Conservation (phyloP, 441 rosid species). For the Biscutella auriculata region DNA sequence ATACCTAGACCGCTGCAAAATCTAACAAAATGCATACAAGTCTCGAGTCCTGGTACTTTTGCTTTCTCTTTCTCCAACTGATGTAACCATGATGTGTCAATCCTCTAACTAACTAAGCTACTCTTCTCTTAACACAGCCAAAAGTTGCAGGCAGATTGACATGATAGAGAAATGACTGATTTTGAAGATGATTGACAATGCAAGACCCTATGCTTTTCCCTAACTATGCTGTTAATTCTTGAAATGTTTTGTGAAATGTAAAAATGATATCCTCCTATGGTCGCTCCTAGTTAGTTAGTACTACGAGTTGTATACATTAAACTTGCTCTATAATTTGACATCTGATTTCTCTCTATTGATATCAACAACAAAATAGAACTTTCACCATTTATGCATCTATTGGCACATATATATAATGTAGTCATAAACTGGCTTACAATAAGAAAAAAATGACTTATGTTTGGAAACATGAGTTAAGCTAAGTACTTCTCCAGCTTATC, state of each 20-base stretch:
- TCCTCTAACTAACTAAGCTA: background rate
- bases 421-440: conserved; percentile 6
- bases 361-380: conserved; percentile 9
- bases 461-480: conserved; percentile 33
- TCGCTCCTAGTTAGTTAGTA: background rate
- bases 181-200: conserved; percentile 21
- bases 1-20: conserved; percentile 32
- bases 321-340: background rate
- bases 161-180: conserved; percentile 8
- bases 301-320: background rate
- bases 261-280: background rate
- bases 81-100: background rate
- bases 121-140: conserved; percentile 31
- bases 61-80: background rate
- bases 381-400: conserved; percentile 14
- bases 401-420: background rate
- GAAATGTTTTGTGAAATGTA: conserved; percentile 3
- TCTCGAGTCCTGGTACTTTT: conserved; percentile 46
- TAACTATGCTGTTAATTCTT: conserved; percentile 8
- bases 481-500: conserved; percentile 83
- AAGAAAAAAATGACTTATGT: background rate
- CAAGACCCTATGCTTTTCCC: conserved; percentile 12
- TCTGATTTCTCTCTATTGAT: conserved; percentile 1
- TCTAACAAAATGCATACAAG: conserved; percentile 43
- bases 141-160: conserved; percentile 16